These are phyloP conservation scores for Escallonia herrerae DNA, from an alignment of 129 eudicot genomes.

Conservation along the genomic window DNA sequence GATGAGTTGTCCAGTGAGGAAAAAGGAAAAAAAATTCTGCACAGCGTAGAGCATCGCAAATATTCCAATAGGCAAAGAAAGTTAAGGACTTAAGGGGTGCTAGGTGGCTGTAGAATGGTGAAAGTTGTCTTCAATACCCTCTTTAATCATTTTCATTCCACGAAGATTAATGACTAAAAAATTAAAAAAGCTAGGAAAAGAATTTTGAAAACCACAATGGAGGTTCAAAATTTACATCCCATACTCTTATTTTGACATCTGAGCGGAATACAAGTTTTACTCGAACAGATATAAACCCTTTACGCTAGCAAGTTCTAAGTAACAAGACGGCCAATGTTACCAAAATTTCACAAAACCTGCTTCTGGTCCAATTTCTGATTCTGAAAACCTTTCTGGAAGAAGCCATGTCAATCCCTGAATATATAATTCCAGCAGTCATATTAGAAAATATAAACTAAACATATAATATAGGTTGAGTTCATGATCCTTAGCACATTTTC, in stretches of 20 bases:
- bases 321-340: conserved; percentile 66
- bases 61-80: background rate
- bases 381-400: conserved; percentile 96
- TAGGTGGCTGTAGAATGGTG: too few species aligned
- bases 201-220: background rate
- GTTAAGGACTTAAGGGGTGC: too few species aligned
- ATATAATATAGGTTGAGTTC: conserved; percentile 1
- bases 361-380: conserved; percentile 94
- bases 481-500: background rate
- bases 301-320: conserved; percentile 4
- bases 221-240: background rate
- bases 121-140: too few species aligned
- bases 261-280: background rate
- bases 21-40: background rate
- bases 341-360: conserved; percentile 99
- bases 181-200: too few species aligned
- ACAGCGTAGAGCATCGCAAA: background rate
- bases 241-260: background rate
- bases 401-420: conserved; percentile 96
- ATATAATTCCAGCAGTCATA: conserved; percentile 4
- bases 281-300: conserved; percentile 1
- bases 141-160: too few species aligned
- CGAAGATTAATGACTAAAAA: too few species aligned
- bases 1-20: background rate
- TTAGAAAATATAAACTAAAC: background rate